Evolutionary conservation across 495 filamentous ascomycete genomes (phyloP).

Genomic region (Astrothelium subdiscretum): DNA sequence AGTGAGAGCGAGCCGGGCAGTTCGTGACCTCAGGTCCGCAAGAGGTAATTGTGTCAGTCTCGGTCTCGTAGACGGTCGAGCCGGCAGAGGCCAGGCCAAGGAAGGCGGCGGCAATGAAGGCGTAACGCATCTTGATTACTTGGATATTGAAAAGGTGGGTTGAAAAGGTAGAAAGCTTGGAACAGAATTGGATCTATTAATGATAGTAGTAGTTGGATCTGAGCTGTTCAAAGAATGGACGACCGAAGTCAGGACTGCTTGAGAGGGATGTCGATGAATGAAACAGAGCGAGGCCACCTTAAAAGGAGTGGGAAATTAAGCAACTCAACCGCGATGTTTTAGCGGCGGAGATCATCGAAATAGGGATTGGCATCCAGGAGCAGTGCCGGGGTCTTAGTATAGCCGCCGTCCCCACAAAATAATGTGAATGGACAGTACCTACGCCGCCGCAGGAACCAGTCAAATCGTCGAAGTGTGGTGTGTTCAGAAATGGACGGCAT

Average conservation of each 20-base stretch:
- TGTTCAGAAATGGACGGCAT: too few species aligned
- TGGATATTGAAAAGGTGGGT: neutral
- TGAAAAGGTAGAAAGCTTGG: neutral
- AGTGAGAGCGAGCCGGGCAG: conserved; percentile 10
- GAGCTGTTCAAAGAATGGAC: conserved; percentile 15
- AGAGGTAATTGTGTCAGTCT: conserved; percentile 14
- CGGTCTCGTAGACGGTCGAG: conserved; percentile 12
- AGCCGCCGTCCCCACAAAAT: neutral
- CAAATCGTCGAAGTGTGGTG: neutral
- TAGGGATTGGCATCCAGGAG: conserved; percentile 1
- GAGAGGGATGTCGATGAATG: neutral
- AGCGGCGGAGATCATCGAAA: neutral
- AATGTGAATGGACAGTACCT: neutral
- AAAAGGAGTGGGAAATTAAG: conserved; percentile 1
- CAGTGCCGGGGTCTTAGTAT: neutral
- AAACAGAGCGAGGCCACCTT: neutral
- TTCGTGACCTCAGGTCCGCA: conserved; percentile 17
- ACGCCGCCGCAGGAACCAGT: neutral
- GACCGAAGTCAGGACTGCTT: conserved; percentile 14
- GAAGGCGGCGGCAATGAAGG: conserved; percentile 9
- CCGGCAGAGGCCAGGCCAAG: conserved; percentile 9
- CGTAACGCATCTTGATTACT: conserved; percentile 14
- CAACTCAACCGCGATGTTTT: neutral
- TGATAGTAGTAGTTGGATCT: conserved; percentile 4
- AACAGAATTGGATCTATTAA: neutral